phyloP scores from a whole-genome alignment of 2,329 filamentous ascomycete species.

The Cadophora malorum region DNA sequence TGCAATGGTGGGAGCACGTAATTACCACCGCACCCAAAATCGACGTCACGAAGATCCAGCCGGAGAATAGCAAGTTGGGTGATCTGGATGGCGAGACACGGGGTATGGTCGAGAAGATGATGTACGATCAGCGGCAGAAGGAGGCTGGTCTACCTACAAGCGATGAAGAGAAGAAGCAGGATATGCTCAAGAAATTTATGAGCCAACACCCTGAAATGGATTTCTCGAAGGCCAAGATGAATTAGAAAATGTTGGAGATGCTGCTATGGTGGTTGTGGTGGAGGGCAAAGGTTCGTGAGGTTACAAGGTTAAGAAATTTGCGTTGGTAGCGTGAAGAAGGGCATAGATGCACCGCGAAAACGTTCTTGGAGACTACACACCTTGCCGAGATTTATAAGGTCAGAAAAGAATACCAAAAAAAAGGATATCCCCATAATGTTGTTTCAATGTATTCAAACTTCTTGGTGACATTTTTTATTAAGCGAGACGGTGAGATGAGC shows the following conservation, averaged over 20 bases:
- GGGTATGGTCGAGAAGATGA: constrained; percentile 99
- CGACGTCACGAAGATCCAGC: constrained; percentile 93
- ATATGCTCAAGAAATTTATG: constrained; percentile 94
- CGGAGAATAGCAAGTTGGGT: constrained; percentile 88
- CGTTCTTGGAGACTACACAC: not conserved
- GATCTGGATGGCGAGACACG: constrained; percentile 95
- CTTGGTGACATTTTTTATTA: not conserved
- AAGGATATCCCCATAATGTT: not conserved
- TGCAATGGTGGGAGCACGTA: constrained; percentile 98
- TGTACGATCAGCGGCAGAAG: constrained; percentile 98
- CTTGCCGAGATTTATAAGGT: not conserved
- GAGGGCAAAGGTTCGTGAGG: not conserved
- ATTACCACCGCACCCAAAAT: constrained; percentile 87
- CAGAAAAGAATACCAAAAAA: not conserved
- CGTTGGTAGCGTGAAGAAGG: not conserved
- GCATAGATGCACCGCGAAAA: not conserved
- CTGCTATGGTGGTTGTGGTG: not conserved
- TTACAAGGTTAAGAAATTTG: not conserved
- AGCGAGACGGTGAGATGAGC: not conserved
- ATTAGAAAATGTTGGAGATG: constrained; percentile 44
- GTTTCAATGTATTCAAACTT: not conserved
- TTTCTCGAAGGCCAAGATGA: constrained; percentile 73
- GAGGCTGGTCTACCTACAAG: constrained; percentile 87
- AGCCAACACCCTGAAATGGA: constrained; percentile 60
- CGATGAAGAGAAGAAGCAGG: constrained; percentile 94